Base-by-base conservation (phyloP, 1,284 basidiomycete species). In the Austroboletus rostrupii region DNA sequence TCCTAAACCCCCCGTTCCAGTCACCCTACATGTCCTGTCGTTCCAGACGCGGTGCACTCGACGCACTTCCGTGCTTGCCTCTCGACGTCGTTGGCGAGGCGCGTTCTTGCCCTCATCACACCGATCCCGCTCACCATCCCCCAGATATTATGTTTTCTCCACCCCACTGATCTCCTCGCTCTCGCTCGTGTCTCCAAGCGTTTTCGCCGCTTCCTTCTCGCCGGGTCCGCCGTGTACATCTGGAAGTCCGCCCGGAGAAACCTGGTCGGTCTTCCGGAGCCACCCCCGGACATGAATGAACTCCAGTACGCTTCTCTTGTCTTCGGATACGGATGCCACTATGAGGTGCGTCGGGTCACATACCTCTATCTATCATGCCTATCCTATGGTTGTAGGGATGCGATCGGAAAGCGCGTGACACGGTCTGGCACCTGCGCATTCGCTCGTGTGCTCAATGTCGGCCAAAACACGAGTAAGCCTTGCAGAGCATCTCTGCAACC, bases 291-390 rank as follows among this genome's bases (percentile, higher is more conserved):
- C 53, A 39, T 71, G 46, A 64, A 46, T 32, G 70, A 70, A 46
- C 35, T 64, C 32, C 62, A 60, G 47, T 72, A 70, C 28, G 69
- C 69, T n/a, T 57, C 54, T 23, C 50, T 71, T 5, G 50, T 62
- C 4, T 72, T 72, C 46, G 64, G 67, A 23, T 47, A 19, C 12
- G 45, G 35, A n/a, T 69, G 63, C 45, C 42, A 66, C 43, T 66
- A 67, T 23, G 29, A 58, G 49, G 61, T 64, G 59, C 32, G 21
- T 26, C 39, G 26, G 1, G 21, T 28, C 14, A 10, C 39, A 40
- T 17, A 8, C 39, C 6, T 39, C 20, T 5, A 9, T 32, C 19
- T 17, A 13, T 33, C n/a, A 21, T 38, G 3, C 45, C 51, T 26
- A 67, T n/a, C 23, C 14, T 20, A 44, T 14, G 7, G 26, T 26